phyloP scores from a whole-genome alignment of 1,139 yeast genomes.

The Magnusiomyces paraingens region DNA sequence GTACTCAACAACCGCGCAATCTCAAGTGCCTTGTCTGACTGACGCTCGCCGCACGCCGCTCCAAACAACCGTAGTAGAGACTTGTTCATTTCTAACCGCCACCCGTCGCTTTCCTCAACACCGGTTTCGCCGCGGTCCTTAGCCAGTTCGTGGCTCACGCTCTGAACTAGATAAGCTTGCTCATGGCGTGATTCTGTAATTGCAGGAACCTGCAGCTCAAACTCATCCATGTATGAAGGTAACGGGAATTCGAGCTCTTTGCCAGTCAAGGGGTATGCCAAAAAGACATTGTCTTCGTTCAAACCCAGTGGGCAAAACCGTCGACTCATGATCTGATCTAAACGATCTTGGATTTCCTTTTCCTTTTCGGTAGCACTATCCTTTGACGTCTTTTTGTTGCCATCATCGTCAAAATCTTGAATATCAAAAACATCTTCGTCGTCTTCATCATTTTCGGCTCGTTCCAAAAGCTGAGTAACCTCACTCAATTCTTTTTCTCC shows the following conservation, averaged over 20 bases:
- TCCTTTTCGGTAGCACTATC: conserved; percentile 39
- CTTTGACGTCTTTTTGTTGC: too few relatives aligned
- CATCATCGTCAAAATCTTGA: too few relatives aligned
- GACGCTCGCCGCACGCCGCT: conserved; percentile 64
- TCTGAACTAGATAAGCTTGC: conserved; percentile 19
- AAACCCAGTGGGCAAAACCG: conserved; percentile 85
- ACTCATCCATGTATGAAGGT: conserved; percentile 66
- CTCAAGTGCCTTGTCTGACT: conserved; percentile 60
- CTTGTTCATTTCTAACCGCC: conserved; percentile 46
- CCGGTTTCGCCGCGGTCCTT: conserved; percentile 23
- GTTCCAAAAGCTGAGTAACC: too few relatives aligned
- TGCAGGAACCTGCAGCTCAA: conserved; percentile 60
- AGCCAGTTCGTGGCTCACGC: conserved; percentile 25
- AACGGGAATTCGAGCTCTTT: conserved; percentile 59
- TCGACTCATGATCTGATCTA: not conserved
- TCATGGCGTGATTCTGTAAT: conserved; percentile 15
- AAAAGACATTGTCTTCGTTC: conserved; percentile 53
- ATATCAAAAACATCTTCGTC: too few relatives aligned
- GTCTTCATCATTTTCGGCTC: too few relatives aligned
- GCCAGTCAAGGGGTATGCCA: conserved; percentile 67
- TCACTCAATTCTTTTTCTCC: conserved; percentile 19
- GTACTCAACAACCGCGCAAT: conserved; percentile 63
- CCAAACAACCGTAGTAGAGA: conserved; percentile 71
- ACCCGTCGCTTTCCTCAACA: conserved; percentile 22
- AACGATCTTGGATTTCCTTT: conserved; percentile 25